A percentile compares a stretch with the other conserved stretches of the same genome.
Conservation (phyloP, 441 rosid genomes). For the Adansonia grandidieri region DNA sequence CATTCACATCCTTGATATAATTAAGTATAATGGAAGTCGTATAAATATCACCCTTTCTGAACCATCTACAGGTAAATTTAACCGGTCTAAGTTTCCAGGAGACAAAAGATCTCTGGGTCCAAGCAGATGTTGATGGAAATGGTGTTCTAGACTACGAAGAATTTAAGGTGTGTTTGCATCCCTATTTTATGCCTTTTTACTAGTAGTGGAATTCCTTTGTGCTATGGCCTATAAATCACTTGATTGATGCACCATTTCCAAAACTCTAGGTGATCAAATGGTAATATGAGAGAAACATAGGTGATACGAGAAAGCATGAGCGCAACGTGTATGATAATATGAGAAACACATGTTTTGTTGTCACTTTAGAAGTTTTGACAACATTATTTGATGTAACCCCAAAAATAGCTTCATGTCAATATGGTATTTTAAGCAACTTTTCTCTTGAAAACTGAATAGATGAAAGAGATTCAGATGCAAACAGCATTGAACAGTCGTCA, state of each 20-base stretch:
- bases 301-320: neutral
- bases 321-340: neutral
- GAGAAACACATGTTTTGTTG: neutral
- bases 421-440: neutral
- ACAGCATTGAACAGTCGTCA: neutral
- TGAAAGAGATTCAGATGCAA: too few relatives aligned
- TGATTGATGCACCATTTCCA: neutral
- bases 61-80: slow-evolving; percentile 57
- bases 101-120: slow-evolving; percentile 70
- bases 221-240: neutral
- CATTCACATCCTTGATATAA: slow-evolving; percentile 12
- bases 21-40: neutral
- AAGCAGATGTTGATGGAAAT: slow-evolving; percentile 70
- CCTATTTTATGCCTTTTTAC: neutral
- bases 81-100: slow-evolving; percentile 72
- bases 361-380: neutral
- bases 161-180: slow-evolving; percentile 54
- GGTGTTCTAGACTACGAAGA: slow-evolving; percentile 72
- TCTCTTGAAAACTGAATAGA: neutral
- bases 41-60: slow-evolving; percentile 17
- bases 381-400: neutral
- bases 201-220: neutral
- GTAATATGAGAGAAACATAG: neutral
- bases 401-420: neutral
- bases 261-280: neutral